Base-by-base conservation (phyloP, 1,284 basidiomycete species). In the Cryptococcus sp. region DNA sequence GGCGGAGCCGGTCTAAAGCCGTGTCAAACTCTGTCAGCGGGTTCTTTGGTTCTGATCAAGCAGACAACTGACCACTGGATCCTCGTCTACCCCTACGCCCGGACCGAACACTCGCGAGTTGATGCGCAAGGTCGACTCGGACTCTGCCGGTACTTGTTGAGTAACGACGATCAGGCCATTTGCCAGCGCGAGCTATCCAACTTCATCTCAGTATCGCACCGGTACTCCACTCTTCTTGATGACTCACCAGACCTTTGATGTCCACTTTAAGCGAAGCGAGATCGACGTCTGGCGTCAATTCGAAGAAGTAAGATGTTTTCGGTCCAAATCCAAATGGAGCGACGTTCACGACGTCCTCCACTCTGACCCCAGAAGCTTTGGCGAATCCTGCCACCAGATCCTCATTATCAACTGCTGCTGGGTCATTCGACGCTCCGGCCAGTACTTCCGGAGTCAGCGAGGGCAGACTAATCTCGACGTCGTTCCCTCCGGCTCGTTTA, bases 11-110 rank as follows among this genome's bases (percentile, higher is more conserved):
- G 70, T 72, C 72, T 75, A 54, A 8, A 7, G 17, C 25, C 20
- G 17, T 17, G 16, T 44, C 3, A 38, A n/a, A 42, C 17, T 38
- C 31, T 42, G 22, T 40, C 31, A 17, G 17, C 40, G 23, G 23
- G 31, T 16, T 15, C 20, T 16, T 17, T 16, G 13, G 17, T 5
- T 23, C 16, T 39, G 13, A 15, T 48, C 40, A 13, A n/a, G n/a
- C 16, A 27, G 22, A 8, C 10, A 11, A 71, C 72, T 65, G 48
- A 75, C 74, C 13, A 76, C 73, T 19, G 72, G 69, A 60, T 76
- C 74, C 51, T 76, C 74, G 38, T 70, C 67, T 40, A 74, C 59
- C 2, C 68, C 72, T 13, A 71, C 38, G 5, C 62, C 67, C 3
- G 69, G 67, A 0, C 50, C 68, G 46, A 71, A 72, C 16, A 74